Evolutionary conservation across 768 basidiomycete genomes (phyloP), one percentile per base, ranked within the genome.

Genomic region (Nevesoporus exiguus): DNA sequence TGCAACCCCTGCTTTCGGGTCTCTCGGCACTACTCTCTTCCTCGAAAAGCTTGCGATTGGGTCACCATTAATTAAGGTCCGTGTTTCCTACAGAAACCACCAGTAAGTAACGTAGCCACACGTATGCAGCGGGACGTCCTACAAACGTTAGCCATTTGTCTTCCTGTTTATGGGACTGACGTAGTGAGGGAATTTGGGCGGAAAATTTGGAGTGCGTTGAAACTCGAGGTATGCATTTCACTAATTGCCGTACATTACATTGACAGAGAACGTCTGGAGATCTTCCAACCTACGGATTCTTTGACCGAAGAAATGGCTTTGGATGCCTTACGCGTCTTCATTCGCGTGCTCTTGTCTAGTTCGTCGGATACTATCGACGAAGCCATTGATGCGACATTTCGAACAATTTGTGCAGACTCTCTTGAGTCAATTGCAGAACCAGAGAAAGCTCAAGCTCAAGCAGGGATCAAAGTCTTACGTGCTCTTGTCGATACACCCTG

Each of bases 361-460:
- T 33, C 57, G 1, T 73, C 74, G 15, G 73, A 75, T 17, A 70
- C 70, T 41, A 64, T 69, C 29, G 74, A 77, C 44, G 57, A 58
- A 37, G 27, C 49, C 1, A 70, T 80, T 15, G 73, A 79, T 44
- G 85, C 83, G 6, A 73, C 96, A 3, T 86, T 86, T 15, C 80
- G 79, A 58, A 84, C 88, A 40, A 85, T 89, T 0, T 88, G 88
- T 57, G 80, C 84, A 51, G 91, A 97, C 64, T 94, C 91, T 61
- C 76, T 93, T 8, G 77, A 80, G 22, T 82, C 89, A 52, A 71
- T 98, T 40, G 80, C 84, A 40, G 91, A 97, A 65, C 93, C 96
- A 0, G 97, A 98, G 69, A 98, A 98, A 74, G 87, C 82, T 66
- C 90, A 93, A 67, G 93, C 95, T 1, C 85, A 85, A 65, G 85